These are phyloP conservation scores for Wickerhamiella cacticola DNA, from an alignment of 805 yeast genomes.

Conservation along the genomic window DNA sequence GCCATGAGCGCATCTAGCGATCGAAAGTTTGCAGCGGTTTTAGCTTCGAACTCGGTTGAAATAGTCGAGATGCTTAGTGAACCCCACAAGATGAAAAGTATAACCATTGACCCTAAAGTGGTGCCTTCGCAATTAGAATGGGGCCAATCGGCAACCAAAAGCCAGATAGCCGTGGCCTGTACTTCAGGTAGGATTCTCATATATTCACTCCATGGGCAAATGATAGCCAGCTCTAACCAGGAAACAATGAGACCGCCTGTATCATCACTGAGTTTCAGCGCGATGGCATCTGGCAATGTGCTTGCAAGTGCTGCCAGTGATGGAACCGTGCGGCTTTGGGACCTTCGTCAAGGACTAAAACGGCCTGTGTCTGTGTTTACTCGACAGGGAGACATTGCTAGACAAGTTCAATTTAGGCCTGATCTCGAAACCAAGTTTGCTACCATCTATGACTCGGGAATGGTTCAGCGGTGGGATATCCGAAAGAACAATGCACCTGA, in stretches of 20 bases:
- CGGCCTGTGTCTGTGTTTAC: slow-evolving; percentile 38
- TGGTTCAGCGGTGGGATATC: slow-evolving; percentile 77
- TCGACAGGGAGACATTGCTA: slow-evolving; percentile 59
- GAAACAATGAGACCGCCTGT: slow-evolving; percentile 2
- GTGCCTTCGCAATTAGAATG: slow-evolving; percentile 28
- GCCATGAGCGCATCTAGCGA: slow-evolving; percentile 26
- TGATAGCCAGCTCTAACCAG: slow-evolving; percentile 40
- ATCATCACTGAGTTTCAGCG: slow-evolving; percentile 11
- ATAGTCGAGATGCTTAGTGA: slow-evolving; percentile 10
- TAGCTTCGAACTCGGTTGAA: slow-evolving; percentile 24
- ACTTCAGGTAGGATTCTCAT: slow-evolving; percentile 8
- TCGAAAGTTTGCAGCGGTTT: slow-evolving; percentile 22
- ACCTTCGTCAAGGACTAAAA: slow-evolving; percentile 44
- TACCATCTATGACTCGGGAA: slow-evolving; percentile 80
- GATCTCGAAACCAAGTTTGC: slow-evolving; percentile 45
- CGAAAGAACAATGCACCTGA: slow-evolving; percentile 54
- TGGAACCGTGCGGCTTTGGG: slow-evolving; percentile 77
- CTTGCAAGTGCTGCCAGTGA: slow-evolving; percentile 65
- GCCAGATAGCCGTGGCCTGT: slow-evolving; percentile 12
- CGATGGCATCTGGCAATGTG: slow-evolving; percentile 33
- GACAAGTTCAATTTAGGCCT: slow-evolving; percentile 46
- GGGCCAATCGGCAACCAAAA: slow-evolving; percentile 24
- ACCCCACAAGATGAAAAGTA: slow-evolving; percentile 15
- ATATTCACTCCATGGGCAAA: slow-evolving; percentile 5
- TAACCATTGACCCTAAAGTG: slow-evolving; percentile 22